A percentile compares a stretch with the other conserved stretches of the same genome.
Evolutionary conservation across 2,329 filamentous ascomycete species (phyloP).

Genomic region (Nakataea oryzae): DNA sequence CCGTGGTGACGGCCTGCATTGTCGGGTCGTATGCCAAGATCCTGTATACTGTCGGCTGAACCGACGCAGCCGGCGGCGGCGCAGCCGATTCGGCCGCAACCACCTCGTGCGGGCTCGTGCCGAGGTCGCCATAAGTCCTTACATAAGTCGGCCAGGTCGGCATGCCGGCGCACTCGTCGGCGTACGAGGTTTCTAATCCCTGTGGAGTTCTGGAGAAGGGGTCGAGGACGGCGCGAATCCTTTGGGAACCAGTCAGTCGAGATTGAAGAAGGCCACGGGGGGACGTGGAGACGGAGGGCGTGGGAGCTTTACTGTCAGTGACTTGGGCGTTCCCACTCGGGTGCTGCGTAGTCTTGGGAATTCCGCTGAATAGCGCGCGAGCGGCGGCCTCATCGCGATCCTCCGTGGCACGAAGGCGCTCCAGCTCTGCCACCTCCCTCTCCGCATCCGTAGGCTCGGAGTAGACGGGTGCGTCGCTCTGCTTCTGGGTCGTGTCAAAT

Average conservation of each 20-base stretch:
- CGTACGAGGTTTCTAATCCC: slow-evolving; percentile 36
- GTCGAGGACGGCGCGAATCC: not conserved
- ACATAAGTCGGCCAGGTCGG: slow-evolving; percentile 23
- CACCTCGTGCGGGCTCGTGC: not conserved
- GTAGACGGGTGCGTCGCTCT: not conserved
- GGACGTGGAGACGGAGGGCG: not conserved
- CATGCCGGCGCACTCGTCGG: slow-evolving; percentile 27
- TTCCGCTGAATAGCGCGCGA: not conserved
- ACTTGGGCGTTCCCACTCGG: not conserved
- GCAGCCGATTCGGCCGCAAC: slow-evolving; percentile 6
- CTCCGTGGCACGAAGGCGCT: not conserved
- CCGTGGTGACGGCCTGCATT: slow-evolving; percentile 44
- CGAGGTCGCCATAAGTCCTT: slow-evolving; percentile 19
- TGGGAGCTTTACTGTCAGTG: not conserved
- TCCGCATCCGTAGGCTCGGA: not conserved
- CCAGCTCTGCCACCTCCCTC: not conserved
- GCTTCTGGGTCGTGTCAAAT: slow-evolving; percentile 20
- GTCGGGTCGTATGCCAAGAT: slow-evolving; percentile 55
- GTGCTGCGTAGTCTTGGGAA: not conserved
- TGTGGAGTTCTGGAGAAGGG: slow-evolving; percentile 19
- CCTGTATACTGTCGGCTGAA: slow-evolving; percentile 37
- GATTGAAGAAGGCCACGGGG: not conserved
- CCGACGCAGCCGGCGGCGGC: not conserved
- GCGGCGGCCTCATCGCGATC: not conserved
- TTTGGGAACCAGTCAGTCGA: not conserved